These are phyloP conservation scores for Salix caprea DNA, from an alignment of 345 rosid species.

Conservation along the genomic window DNA sequence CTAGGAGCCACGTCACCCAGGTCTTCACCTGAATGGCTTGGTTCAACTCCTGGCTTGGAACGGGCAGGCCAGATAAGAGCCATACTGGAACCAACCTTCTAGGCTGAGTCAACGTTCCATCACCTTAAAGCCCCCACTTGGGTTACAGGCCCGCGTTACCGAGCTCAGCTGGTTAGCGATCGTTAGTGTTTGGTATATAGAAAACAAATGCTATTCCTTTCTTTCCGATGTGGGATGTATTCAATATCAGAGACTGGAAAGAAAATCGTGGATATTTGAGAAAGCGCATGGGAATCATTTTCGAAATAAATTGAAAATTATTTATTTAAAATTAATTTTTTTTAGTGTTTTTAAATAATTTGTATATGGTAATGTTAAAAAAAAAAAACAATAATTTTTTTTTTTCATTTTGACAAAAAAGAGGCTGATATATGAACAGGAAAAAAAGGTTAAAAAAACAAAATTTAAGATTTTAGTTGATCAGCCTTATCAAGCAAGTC, in stretches of 20 bases:
- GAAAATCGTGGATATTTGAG: too few relatives aligned
- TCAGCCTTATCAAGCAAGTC: not conserved
- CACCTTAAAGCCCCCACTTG: constrained; percentile 13
- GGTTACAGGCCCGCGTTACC: constrained; percentile 20
- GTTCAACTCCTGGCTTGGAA: constrained; percentile 27
- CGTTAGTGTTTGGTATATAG: rapidly evolving
- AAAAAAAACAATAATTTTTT: too few relatives aligned
- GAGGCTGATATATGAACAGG: too few relatives aligned
- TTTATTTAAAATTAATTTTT: too few relatives aligned
- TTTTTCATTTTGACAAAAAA: too few relatives aligned
- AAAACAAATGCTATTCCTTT: rapidly evolving
- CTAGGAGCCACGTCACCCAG: not conserved
- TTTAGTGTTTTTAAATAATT: too few relatives aligned
- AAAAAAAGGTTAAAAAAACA: too few relatives aligned
- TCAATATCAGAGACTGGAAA: too few relatives aligned
- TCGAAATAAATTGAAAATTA: too few relatives aligned
- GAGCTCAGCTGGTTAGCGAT: rapidly evolving
- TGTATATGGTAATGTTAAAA: too few relatives aligned
- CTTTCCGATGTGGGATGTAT: not conserved
- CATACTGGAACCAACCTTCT: not conserved
- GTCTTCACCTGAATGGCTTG: not conserved
- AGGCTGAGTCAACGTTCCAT: not conserved
- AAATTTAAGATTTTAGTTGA: too few relatives aligned
- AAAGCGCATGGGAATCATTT: too few relatives aligned
- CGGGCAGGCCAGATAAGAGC: constrained; percentile 10